Evolutionary conservation across 164 flowering plant species (phyloP), one percentile per base, ranked within the genome.

Genomic region (Paratinospora sagittata): DNA sequence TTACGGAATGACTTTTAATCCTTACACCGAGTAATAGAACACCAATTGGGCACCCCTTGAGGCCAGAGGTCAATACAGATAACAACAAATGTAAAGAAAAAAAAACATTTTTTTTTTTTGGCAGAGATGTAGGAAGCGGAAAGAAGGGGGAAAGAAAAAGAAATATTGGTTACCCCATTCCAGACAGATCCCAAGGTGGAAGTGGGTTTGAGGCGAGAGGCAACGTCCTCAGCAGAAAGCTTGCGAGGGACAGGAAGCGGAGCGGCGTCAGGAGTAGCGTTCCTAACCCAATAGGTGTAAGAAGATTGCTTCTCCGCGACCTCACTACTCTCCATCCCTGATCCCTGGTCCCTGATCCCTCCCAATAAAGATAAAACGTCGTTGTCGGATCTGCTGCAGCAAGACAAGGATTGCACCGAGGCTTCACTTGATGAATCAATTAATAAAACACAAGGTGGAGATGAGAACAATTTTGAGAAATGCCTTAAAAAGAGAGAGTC

Each of bases 201-300:
- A 10, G 82, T 73, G 47, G 83, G 67, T 1, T 74, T 69, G 1
- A 84, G 52, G 30, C 72, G 79, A 63, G 79, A 49, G 41, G 78
- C 69, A 8, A 74, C 24, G 26, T 86, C 90, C 0, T 84, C 63
- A 19, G 79, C 62, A 9, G 83, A 52, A 58, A 93, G 89, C 80
- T 91, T 91, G 62, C 82, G 85, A 39, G 94, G 97, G 16, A 76
- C 82, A 0, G 97, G 93, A 2, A 84, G 77, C 0, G 98, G 97
- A 10, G 93, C 97, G 0, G 97, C 97, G 30, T 87, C 97, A 6
- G 78, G 75, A 21, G 67, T 82, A 21, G 61, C 75, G 58, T 86
- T 88, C 67, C 98, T 77, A 4, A 93, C 97, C 98, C 98, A 93
- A 66, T 93, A 93, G 16, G 82, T 89, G 71, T 93, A 93, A 0